Conservation (phyloP, 805 yeast species). For the Alloascoidea africana region DNA sequence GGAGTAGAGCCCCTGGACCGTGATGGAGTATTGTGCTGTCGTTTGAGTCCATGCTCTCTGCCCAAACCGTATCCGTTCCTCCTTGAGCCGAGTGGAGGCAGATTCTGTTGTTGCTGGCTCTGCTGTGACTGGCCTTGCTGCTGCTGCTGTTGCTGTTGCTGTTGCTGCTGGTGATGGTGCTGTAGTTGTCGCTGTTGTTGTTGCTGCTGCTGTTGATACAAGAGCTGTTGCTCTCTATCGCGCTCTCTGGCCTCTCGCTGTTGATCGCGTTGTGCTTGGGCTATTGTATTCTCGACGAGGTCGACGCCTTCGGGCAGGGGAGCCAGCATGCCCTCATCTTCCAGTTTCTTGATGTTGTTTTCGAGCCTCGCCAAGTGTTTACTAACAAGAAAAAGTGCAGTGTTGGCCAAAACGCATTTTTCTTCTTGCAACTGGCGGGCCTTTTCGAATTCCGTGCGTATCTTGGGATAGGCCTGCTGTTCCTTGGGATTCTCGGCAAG, state of each 20-base stretch:
- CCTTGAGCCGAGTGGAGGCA: neutral
- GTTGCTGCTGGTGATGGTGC: constrained; percentile 5
- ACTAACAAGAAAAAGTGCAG: constrained; percentile 63
- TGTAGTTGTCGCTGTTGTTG: constrained; percentile 5
- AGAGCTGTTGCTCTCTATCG: constrained; percentile 6
- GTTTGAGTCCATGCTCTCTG: neutral
- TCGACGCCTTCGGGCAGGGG: constrained; percentile 5
- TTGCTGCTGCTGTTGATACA: constrained; percentile 8
- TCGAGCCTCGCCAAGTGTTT: constrained; percentile 65
- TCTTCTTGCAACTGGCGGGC: constrained; percentile 56
- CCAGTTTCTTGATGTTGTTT: constrained; percentile 59
- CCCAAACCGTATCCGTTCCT: neutral
- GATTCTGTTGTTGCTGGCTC: constrained; percentile 3
- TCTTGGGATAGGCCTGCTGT: constrained; percentile 43
- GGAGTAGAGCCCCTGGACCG: constrained; percentile 6
- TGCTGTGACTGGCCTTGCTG: constrained; percentile 3
- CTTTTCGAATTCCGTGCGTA: constrained; percentile 49
- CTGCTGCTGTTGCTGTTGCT: constrained; percentile 1
- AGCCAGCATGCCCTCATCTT: constrained; percentile 68
- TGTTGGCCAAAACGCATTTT: constrained; percentile 66
- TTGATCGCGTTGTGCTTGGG: neutral
- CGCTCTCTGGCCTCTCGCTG: no score
- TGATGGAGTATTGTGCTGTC: constrained; percentile 6
- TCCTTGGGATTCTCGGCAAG: constrained; percentile 73
- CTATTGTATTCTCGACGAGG: neutral